phyloP scores from a whole-genome alignment of 2,329 filamentous ascomycete genomes.

The Aspergillus costaricaensis region DNA sequence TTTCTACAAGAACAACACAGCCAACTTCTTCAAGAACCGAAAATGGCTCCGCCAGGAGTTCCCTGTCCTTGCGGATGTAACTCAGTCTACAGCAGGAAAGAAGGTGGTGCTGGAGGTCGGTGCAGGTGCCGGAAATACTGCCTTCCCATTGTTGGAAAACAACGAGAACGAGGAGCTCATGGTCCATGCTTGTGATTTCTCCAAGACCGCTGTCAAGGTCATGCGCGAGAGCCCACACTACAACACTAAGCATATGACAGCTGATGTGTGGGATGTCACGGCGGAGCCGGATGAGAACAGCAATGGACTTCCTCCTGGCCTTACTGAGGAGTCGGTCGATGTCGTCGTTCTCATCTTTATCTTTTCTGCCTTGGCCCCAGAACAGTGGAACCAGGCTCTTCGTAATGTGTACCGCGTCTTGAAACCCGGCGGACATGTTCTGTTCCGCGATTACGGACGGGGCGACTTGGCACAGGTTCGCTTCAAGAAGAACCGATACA shows the following conservation, averaged over 20 bases:
- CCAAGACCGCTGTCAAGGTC: conserved; percentile 89
- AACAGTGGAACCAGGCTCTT: conserved; percentile 81
- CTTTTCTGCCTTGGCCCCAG: conserved; percentile 85
- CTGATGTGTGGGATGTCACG: conserved; percentile 93
- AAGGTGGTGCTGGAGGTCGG: conserved; percentile 83
- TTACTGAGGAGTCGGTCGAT: conserved; percentile 80
- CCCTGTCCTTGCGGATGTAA: conserved; percentile 77
- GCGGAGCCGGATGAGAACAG: conserved; percentile 55
- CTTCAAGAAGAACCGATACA: conserved; percentile 91
- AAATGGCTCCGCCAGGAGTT: conserved; percentile 98
- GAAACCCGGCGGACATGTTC: conserved; percentile 88
- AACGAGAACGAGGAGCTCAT: conserved; percentile 81
- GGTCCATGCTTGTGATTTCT: conserved; percentile 95
- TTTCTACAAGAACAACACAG: conserved; percentile 97
- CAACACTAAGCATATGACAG: conserved; percentile 69
- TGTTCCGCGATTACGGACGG: conserved; percentile 95
- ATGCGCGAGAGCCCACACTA: conserved; percentile 82
- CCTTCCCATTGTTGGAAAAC: conserved; percentile 82
- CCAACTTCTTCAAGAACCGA: conserved; percentile 98
- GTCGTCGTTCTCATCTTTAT: conserved; percentile 95
- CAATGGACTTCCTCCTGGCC: conserved; percentile 67
- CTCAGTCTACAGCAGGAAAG: conserved; percentile 67
- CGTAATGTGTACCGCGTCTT: conserved; percentile 78
- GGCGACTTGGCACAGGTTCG: conserved; percentile 95
- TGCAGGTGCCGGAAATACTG: conserved; percentile 93